Evolutionary conservation across 1,284 basidiomycete species (phyloP).

Genomic region (Mycosarcoma mackinlayi): DNA sequence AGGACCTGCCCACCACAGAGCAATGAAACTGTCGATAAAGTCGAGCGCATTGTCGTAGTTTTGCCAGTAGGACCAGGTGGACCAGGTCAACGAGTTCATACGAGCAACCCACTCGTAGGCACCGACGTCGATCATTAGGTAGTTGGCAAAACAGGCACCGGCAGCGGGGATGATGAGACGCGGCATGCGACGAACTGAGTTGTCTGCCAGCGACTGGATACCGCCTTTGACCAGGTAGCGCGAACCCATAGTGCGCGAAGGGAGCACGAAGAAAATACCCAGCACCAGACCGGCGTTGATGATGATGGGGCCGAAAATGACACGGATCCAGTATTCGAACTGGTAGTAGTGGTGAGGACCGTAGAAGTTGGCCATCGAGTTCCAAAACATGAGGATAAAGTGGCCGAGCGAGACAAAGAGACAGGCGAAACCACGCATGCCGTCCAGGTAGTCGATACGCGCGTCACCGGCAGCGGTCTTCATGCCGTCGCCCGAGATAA

Average conservation of each 20-base stretch:
- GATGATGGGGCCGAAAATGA: slow-evolving; percentile 51
- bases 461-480: slow-evolving; percentile 46
- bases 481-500: slow-evolving; percentile 40
- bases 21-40: slow-evolving; percentile 51
- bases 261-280: slow-evolving; percentile 60
- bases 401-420: slow-evolving; percentile 59
- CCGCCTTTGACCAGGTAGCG: slow-evolving; percentile 56
- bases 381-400: slow-evolving; percentile 60
- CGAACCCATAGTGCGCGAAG: slow-evolving; percentile 57
- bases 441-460: slow-evolving; percentile 61
- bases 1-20: slow-evolving; percentile 55
- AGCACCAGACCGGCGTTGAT: slow-evolving; percentile 55
- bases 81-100: slow-evolving; percentile 57
- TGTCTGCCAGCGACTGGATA: slow-evolving; percentile 53
- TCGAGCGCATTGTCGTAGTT: slow-evolving; percentile 54
- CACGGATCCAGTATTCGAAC: slow-evolving; percentile 52
- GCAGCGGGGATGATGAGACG: slow-evolving; percentile 54
- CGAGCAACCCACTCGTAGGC: slow-evolving; percentile 57
- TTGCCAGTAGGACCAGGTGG: slow-evolving; percentile 58
- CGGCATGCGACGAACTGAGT: slow-evolving; percentile 56
- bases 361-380: slow-evolving; percentile 41
- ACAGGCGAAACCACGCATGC: slow-evolving; percentile 60
- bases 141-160: slow-evolving; percentile 51
- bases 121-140: slow-evolving; percentile 57
- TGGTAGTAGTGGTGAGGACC: slow-evolving; percentile 46